Conservation (phyloP, 192 early-diverging fungal species). For the Rhizoclosmatium globosum region DNA sequence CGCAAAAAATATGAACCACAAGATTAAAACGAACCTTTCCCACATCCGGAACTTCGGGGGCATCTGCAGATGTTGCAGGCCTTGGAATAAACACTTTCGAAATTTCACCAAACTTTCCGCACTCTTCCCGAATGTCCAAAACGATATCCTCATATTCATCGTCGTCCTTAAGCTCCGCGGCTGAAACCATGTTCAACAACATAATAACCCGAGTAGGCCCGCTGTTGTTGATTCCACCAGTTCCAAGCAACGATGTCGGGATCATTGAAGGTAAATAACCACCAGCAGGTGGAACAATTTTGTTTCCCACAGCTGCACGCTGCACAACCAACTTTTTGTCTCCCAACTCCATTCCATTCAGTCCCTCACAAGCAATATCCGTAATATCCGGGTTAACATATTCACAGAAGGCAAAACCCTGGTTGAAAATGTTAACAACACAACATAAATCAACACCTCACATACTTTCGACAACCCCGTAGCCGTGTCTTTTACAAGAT, state of each 20-base stretch:
- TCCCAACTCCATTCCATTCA: conserved; percentile 95
- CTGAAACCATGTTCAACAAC: conserved; percentile 94
- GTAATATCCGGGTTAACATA: conserved; percentile 88
- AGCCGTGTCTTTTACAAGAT: conserved; percentile 86
- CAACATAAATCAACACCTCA: background rate
- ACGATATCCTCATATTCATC: conserved; percentile 89
- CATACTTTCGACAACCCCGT: conserved; percentile 79
- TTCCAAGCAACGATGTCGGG: conserved; percentile 49
- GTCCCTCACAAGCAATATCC: conserved; percentile 92
- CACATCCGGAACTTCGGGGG: conserved; percentile 61
- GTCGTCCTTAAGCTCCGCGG: conserved; percentile 84
- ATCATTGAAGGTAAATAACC: conserved; percentile 52
- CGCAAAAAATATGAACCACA: background rate
- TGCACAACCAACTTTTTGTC: conserved; percentile 95
- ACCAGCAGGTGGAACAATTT: conserved; percentile 44
- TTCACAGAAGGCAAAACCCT: conserved; percentile 98
- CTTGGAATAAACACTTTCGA: conserved; percentile 84
- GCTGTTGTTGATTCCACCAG: conserved; percentile 49
- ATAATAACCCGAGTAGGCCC: conserved; percentile 84
- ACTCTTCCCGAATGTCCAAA: conserved; percentile 92
- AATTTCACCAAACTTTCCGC: conserved; percentile 86
- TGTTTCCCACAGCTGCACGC: conserved; percentile 85
- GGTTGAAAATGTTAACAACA: conserved; percentile 8
- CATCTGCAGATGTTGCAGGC: conserved; percentile 61
- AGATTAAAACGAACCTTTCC: conserved; percentile 72